Percentiles rank a stretch among this genome's conserved stretches.
Evolutionary conservation across 495 filamentous ascomycete species (phyloP).

Genomic region (Talaromyces adpressus): DNA sequence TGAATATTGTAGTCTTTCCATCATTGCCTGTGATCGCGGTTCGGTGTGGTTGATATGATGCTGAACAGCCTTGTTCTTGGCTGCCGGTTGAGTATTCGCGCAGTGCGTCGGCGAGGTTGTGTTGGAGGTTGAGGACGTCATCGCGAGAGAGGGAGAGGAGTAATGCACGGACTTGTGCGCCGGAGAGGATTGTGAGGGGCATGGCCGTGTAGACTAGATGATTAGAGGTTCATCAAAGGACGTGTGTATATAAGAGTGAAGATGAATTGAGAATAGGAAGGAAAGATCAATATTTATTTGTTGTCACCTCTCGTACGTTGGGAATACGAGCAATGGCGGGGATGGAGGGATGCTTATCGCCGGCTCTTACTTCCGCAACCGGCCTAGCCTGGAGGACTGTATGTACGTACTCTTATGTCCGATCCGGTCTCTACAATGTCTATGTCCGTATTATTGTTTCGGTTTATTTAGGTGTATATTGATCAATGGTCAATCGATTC

Average conservation of each 20-base stretch:
- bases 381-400: not conserved
- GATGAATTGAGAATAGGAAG: not conserved
- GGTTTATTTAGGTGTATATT: not conserved
- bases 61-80: slow-evolving; percentile 49
- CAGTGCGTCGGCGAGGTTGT: slow-evolving; percentile 63
- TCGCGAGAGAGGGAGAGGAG: slow-evolving; percentile 64
- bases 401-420: not conserved
- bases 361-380: not conserved
- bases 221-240: not conserved
- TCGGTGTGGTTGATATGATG: slow-evolving; percentile 68
- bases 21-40: slow-evolving; percentile 61
- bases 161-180: slow-evolving; percentile 58
- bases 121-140: slow-evolving; percentile 60
- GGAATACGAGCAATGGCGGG: not conserved
- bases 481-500: not conserved
- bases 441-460: not conserved
- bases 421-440: no score
- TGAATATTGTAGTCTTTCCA: slow-evolving; percentile 81
- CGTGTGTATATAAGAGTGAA: not conserved
- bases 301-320: not conserved
- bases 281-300: not conserved
- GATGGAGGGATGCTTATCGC: not conserved
- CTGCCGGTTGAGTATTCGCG: slow-evolving; percentile 75
- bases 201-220: slow-evolving; percentile 28
- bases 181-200: slow-evolving; percentile 72